These are phyloP conservation scores for Medicago arabica DNA, from an alignment of 306 rosid species.

Conservation along the genomic window DNA sequence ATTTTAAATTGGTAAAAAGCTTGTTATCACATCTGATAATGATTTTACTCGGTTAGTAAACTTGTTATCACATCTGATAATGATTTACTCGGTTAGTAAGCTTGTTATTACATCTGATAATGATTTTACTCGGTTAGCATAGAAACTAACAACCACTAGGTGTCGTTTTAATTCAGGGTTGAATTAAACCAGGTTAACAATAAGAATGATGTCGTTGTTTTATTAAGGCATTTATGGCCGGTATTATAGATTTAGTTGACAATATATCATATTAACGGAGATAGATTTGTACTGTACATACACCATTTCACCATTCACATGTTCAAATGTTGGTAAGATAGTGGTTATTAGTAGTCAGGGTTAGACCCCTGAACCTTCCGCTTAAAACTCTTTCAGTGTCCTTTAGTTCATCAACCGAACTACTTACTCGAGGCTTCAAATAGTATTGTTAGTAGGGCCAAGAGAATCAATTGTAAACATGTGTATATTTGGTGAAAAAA, in stretches of 20 bases:
- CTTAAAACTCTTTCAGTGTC: neutral
- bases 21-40: too few relatives aligned
- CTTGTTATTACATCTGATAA: too few relatives aligned
- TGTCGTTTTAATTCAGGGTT: neutral
- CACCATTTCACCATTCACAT: too few relatives aligned
- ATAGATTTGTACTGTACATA: neutral
- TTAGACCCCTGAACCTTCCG: neutral
- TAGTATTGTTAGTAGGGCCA: neutral
- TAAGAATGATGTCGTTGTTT: neutral
- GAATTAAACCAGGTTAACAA: neutral
- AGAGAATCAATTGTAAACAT: slow-evolving; percentile 10
- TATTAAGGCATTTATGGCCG: slow-evolving; percentile 1
- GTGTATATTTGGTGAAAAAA: neutral
- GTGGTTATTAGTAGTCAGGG: neutral
- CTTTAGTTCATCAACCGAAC: neutral
- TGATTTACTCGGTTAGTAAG: too few relatives aligned
- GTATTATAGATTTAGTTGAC: slow-evolving; percentile 7
- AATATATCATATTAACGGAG: neutral
- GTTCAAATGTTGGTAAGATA: neutral
- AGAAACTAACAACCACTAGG: too few relatives aligned
- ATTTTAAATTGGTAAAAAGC: too few relatives aligned
- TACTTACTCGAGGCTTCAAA: neutral
- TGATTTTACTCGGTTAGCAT: too few relatives aligned
- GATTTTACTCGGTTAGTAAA: slow-evolving; percentile 18
- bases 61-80: too few relatives aligned